phyloP scores from a whole-genome alignment of 73 alveolate species.

The Paramecium pentaurelia region DNA sequence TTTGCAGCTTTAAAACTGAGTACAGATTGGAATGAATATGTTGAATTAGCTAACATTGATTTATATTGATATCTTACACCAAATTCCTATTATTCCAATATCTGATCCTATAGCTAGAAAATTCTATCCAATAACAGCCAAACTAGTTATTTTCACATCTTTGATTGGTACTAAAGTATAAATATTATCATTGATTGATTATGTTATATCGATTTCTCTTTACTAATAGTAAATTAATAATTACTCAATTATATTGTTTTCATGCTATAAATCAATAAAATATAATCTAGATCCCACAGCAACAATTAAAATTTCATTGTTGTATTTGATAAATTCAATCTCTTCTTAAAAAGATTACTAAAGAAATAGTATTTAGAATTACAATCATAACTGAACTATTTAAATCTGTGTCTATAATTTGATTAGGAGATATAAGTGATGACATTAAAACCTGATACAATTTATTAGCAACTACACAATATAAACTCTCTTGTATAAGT shows the following conservation, averaged over 20 bases:
- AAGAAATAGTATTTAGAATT: neutral
- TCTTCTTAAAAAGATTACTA: neutral
- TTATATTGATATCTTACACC: neutral
- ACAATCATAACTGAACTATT: neutral
- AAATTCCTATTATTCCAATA: constrained; percentile 12
- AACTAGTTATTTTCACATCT: neutral
- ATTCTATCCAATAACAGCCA: neutral
- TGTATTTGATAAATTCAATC: neutral
- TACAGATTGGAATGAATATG: neutral
- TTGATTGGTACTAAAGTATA: neutral
- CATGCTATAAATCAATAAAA: neutral
- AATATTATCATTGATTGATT: neutral
- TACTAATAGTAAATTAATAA: neutral
- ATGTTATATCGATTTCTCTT: neutral
- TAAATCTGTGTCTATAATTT: neutral
- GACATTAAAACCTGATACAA: neutral
- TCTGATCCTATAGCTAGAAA: constrained; percentile 16
- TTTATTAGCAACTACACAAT: neutral
- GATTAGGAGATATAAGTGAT: neutral
- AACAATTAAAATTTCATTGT: neutral
- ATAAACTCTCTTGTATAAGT: neutral
- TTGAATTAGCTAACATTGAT: neutral
- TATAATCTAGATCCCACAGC: neutral
- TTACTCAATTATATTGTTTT: neutral
- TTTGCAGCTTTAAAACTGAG: neutral